These are phyloP conservation scores for Pistacia integerrima DNA, from an alignment of 345 rosid genomes.

Conservation along the genomic window DNA sequence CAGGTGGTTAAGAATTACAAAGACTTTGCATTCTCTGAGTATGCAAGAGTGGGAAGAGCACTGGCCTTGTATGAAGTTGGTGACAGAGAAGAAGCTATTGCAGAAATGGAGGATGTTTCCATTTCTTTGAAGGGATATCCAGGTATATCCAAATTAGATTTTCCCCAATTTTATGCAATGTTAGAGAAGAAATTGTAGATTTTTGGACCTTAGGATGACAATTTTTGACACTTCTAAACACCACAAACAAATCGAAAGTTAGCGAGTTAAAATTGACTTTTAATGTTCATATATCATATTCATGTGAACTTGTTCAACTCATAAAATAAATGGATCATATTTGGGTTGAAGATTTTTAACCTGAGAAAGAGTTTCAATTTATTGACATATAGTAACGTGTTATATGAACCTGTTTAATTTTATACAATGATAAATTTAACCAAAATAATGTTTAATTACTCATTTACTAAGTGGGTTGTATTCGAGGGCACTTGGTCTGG, in stretches of 20 bases:
- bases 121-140: slow-evolving; percentile 65
- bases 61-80: slow-evolving; percentile 58
- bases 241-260: neutral
- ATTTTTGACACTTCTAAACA: neutral
- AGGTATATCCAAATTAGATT: slow-evolving; percentile 24
- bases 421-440: too few relatives aligned
- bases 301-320: too few relatives aligned
- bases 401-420: too few relatives aligned
- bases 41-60: slow-evolving; percentile 63
- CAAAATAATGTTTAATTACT: too few relatives aligned
- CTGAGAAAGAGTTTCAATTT: too few relatives aligned
- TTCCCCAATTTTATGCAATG: neutral
- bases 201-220: neutral
- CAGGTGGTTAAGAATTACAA: slow-evolving; percentile 59
- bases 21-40: slow-evolving; percentile 62
- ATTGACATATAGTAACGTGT: too few relatives aligned
- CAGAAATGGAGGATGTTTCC: slow-evolving; percentile 70
- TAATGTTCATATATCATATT: too few relatives aligned
- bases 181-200: neutral
- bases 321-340: too few relatives aligned
- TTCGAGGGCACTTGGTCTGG: too few relatives aligned
- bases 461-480: too few relatives aligned
- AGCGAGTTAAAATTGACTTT: too few relatives aligned
- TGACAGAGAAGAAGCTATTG: slow-evolving; percentile 55
- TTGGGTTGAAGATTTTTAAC: too few relatives aligned